phyloP scores from a whole-genome alignment of 352 stramenopile genomes.

The Phytophthora idaei region DNA sequence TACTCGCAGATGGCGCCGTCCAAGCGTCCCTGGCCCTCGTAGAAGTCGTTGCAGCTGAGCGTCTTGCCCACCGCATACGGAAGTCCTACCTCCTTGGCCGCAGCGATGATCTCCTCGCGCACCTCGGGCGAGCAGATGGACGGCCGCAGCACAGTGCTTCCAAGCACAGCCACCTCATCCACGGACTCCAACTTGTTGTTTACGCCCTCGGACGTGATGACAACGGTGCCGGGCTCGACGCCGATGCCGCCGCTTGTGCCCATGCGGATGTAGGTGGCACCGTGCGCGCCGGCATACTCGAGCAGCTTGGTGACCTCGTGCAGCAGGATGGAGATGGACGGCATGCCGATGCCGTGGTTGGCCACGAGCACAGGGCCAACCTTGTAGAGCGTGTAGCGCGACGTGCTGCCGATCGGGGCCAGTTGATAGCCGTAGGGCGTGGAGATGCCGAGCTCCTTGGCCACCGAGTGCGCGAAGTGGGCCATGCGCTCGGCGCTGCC shows the following conservation, averaged over 20 bases:
- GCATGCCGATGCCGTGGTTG: conserved; percentile 85
- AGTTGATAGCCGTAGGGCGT: conserved; percentile 72
- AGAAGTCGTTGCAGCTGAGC: conserved; percentile 87
- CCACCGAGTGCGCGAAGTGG: conserved; percentile 64
- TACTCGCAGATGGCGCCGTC: conserved; percentile 85
- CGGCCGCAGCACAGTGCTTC: conserved; percentile 52
- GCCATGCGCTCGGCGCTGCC: conserved; percentile 81
- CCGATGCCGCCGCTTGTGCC: conserved; percentile 81
- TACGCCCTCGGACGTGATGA: conserved; percentile 82
- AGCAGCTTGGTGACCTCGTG: conserved; percentile 88
- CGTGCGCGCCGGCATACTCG: conserved; percentile 64
- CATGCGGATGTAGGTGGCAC: conserved; percentile 79
- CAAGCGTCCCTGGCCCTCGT: conserved; percentile 83
- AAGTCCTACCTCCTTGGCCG: conserved; percentile 53
- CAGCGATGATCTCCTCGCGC: conserved; percentile 54
- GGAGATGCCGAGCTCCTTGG: conserved; percentile 55
- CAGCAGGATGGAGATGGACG: conserved; percentile 81
- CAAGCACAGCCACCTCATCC: conserved; percentile 70
- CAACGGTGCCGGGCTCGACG: conserved; percentile 78
- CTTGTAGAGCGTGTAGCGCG: conserved; percentile 84
- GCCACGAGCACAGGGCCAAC: conserved; percentile 78
- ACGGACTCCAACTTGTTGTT: conserved; percentile 81
- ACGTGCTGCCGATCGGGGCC: conserved; percentile 66
- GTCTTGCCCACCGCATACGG: conserved; percentile 81
- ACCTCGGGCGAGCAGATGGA: conserved; percentile 65